These are phyloP conservation scores for Colletotrichum sidae DNA, from an alignment of 2,329 filamentous ascomycete species.

Conservation along the genomic window DNA sequence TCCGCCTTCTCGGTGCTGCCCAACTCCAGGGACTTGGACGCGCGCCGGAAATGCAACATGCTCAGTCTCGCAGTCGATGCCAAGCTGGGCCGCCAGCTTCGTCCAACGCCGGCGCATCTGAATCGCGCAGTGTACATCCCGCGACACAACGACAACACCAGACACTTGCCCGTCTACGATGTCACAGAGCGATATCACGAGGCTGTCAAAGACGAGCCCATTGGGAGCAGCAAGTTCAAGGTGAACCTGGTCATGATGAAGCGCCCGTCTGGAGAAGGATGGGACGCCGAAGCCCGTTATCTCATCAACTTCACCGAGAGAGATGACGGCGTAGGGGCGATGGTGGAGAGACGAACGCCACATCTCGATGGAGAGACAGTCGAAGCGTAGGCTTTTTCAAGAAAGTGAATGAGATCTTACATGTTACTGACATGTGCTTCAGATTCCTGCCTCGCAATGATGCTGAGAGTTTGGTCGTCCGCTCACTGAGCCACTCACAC, in stretches of 20 bases:
- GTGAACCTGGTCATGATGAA: constrained; percentile 34
- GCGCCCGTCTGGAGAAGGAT: constrained; percentile 35
- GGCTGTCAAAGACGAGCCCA: constrained; percentile 12
- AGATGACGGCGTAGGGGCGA: neutral
- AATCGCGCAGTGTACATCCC: constrained; percentile 36
- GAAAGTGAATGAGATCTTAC: no score
- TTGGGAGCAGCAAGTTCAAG: constrained; percentile 35
- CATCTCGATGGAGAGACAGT: constrained; percentile 11
- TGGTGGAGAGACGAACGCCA: constrained; percentile 1
- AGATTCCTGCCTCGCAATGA: constrained; percentile 16
- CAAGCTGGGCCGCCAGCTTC: constrained; percentile 20
- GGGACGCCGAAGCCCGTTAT: constrained; percentile 30
- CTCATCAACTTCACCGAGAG: constrained; percentile 17
- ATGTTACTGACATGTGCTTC: neutral
- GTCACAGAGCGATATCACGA: constrained; percentile 21
- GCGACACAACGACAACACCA: constrained; percentile 14
- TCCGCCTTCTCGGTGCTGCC: neutral
- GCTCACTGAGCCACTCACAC: neutral
- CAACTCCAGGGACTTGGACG: constrained; percentile 5
- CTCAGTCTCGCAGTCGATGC: neutral
- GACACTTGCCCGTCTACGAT: constrained; percentile 38
- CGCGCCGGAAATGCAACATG: neutral
- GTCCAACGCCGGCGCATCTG: constrained; percentile 26
- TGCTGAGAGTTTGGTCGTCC: constrained; percentile 9
- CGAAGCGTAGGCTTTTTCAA: constrained; percentile 3